These are phyloP conservation scores for Monosporozyma servazzii DNA, from an alignment of 805 yeast species.

Conservation along the genomic window DNA sequence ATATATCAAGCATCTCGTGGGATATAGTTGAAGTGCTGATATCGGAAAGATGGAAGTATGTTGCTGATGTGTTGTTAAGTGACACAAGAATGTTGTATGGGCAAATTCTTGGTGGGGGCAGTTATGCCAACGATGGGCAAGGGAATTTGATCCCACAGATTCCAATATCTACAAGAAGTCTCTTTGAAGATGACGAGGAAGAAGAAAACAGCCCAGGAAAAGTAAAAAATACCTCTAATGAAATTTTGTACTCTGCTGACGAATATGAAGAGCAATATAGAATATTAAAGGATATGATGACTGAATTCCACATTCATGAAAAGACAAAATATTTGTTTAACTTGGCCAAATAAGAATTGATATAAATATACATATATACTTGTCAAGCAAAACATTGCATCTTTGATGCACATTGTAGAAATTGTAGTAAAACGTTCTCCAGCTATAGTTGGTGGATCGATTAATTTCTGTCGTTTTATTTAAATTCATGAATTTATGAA, in stretches of 20 bases:
- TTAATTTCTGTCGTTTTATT: not conserved
- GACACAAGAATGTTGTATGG: conserved; percentile 31
- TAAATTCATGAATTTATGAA: not conserved
- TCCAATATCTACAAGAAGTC: conserved; percentile 5
- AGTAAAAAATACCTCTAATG: not conserved
- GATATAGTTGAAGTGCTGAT: conserved; percentile 19
- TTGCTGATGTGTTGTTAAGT: conserved; percentile 23
- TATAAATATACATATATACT: not conserved
- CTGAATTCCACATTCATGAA: not conserved
- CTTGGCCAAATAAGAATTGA: not conserved
- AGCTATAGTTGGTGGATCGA: not conserved
- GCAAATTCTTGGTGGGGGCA: conserved; percentile 30
- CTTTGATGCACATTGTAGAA: not conserved
- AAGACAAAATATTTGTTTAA: not conserved
- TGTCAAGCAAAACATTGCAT: not conserved
- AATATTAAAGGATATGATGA: not conserved
- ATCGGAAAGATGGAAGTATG: conserved; percentile 21
- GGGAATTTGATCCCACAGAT: conserved; percentile 23
- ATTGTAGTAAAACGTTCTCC: not conserved
- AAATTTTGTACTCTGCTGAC: not conserved
- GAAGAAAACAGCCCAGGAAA: not conserved
- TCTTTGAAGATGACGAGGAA: not conserved
- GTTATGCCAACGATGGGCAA: conserved; percentile 24
- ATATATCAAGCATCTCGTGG: conserved; percentile 28
- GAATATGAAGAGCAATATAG: not conserved